These are phyloP conservation scores for Westerdykella sp. DNA, from an alignment of 2,329 filamentous ascomycete species.

Conservation along the genomic window DNA sequence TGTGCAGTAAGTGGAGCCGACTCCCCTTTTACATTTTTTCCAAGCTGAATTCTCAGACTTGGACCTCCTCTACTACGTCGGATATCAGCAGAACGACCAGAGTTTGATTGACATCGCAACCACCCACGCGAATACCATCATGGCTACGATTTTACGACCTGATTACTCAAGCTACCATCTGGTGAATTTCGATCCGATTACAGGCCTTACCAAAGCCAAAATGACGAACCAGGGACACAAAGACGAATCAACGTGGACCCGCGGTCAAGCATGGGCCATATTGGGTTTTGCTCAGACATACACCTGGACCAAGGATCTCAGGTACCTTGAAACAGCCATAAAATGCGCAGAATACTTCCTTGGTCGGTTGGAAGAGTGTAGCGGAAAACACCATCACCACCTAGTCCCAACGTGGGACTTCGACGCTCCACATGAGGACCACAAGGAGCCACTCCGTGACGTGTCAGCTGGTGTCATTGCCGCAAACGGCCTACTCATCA, in stretches of 20 bases:
- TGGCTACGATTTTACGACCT: slow-evolving; percentile 30
- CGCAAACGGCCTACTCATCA: slow-evolving; percentile 39
- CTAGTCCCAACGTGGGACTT: slow-evolving; percentile 48
- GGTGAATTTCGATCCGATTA: slow-evolving; percentile 42
- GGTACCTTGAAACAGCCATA: slow-evolving; percentile 42
- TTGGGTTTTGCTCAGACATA: slow-evolving; percentile 45
- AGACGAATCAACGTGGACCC: slow-evolving; percentile 43
- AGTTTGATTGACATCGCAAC: slow-evolving; percentile 34
- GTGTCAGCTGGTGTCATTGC: slow-evolving; percentile 39
- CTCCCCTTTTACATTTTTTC: background rate
- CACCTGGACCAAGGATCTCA: slow-evolving; percentile 41
- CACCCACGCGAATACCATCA: slow-evolving; percentile 34
- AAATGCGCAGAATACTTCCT: slow-evolving; percentile 46
- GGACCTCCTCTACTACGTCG: slow-evolving; percentile 36
- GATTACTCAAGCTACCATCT: slow-evolving; percentile 40
- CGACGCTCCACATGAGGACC: slow-evolving; percentile 42
- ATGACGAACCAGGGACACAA: slow-evolving; percentile 46
- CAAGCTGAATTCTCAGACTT: slow-evolving; percentile 20
- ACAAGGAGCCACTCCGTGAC: slow-evolving; percentile 28
- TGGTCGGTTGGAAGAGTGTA: slow-evolving; percentile 32
- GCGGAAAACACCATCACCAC: slow-evolving; percentile 20
- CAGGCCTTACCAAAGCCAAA: slow-evolving; percentile 41
- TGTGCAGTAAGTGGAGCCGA: slow-evolving; percentile 31
- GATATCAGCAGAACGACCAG: slow-evolving; percentile 24
- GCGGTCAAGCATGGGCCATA: slow-evolving; percentile 48